phyloP scores from a whole-genome alignment of 306 rosid genomes.

The Myrica gale region DNA sequence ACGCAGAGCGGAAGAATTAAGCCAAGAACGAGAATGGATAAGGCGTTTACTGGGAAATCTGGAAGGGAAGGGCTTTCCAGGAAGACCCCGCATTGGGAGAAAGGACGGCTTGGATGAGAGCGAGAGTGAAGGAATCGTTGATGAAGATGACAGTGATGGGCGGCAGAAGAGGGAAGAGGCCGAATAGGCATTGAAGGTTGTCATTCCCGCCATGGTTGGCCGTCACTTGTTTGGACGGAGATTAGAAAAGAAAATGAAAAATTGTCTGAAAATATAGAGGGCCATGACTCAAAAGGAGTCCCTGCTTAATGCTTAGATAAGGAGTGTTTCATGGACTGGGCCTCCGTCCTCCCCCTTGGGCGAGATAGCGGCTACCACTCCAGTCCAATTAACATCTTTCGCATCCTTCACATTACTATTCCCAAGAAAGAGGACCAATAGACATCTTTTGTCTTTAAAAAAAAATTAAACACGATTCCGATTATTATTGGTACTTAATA shows the following conservation, averaged over 20 bases:
- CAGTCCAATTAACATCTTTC: no score
- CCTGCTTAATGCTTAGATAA: not conserved
- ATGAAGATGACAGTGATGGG: constrained; percentile 21
- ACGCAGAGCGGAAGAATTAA: not conserved
- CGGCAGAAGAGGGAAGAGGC: constrained; percentile 41
- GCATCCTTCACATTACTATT: no score
- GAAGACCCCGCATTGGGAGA: constrained; percentile 35
- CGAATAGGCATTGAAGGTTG: constrained; percentile 43
- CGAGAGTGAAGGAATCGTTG: constrained; percentile 20
- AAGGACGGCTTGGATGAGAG: constrained; percentile 40
- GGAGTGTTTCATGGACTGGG: constrained; percentile 5
- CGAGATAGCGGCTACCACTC: no score
- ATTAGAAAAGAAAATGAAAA: not conserved
- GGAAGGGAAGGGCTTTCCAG: constrained; percentile 26
- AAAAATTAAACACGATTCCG: no score
- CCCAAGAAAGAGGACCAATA: no score
- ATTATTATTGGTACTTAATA: no score
- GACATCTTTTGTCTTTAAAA: no score
- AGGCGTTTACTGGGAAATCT: constrained; percentile 49
- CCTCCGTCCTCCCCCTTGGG: not conserved
- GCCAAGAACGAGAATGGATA: not conserved
- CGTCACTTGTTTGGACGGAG: not conserved
- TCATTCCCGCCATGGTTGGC: constrained; percentile 56
- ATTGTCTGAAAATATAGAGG: not conserved
- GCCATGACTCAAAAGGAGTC: not conserved